phyloP scores from a whole-genome alignment of 2,329 filamentous ascomycete genomes.

The Apiospora koreana region DNA sequence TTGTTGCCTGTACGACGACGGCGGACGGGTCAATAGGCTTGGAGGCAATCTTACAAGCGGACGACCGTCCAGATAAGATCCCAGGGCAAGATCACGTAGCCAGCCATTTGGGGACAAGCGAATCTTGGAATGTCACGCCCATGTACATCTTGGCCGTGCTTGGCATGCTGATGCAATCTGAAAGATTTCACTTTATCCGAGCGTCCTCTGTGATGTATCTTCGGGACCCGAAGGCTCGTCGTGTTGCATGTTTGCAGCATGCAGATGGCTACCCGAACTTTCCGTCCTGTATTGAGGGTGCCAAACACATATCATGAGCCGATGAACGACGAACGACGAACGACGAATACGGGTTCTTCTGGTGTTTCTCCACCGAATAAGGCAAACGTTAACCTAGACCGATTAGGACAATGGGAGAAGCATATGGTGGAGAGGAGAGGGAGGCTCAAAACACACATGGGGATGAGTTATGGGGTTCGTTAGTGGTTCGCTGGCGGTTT shows the following conservation, averaged over 20 bases:
- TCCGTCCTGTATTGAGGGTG: not conserved
- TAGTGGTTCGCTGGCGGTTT: too few species aligned
- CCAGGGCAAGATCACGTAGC: not conserved
- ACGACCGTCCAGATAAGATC: not conserved
- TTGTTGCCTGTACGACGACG: too few species aligned
- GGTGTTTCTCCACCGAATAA: constrained; percentile 1
- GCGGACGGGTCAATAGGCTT: too few species aligned
- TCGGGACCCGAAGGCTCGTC: not conserved
- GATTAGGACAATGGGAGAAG: not conserved
- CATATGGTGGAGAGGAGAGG: not conserved
- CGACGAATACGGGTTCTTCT: not conserved
- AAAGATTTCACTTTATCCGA: not conserved
- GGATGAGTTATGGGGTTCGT: not conserved
- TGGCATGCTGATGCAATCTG: not conserved
- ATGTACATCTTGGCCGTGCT: not conserved
- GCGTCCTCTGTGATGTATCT: not conserved
- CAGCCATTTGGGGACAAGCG: not conserved
- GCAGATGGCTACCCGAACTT: not conserved
- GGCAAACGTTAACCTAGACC: not conserved
- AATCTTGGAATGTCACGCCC: not conserved
- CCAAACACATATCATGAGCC: not conserved
- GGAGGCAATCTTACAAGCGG: not conserved
- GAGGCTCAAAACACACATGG: not conserved
- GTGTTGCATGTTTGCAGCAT: not conserved
- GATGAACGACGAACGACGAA: too few species aligned